These are phyloP conservation scores for Ochromonas danica DNA, from an alignment of 108 stramenopile species.

Conservation along the genomic window DNA sequence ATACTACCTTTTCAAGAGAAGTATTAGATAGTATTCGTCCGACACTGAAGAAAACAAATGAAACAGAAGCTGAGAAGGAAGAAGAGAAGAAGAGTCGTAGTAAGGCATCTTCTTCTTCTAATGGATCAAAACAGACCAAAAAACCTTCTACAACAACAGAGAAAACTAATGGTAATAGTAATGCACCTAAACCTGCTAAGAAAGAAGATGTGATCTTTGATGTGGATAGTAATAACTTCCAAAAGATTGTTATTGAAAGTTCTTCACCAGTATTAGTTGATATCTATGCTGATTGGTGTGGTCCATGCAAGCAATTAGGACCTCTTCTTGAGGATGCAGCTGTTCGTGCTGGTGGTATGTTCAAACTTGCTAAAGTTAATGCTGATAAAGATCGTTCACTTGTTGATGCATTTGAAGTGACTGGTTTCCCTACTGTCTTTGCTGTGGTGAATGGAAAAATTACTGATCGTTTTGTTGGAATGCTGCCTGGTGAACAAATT, in stretches of 20 bases:
- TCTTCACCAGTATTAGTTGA: slow-evolving; percentile 52
- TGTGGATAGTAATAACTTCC: slow-evolving; percentile 41
- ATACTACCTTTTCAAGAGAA: slow-evolving; percentile 32
- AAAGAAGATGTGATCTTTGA: slow-evolving; percentile 55
- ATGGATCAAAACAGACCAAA: neutral
- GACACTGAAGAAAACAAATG: slow-evolving; percentile 36
- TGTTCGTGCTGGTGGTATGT: slow-evolving; percentile 69
- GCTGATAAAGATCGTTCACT: slow-evolving; percentile 71
- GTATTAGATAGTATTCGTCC: slow-evolving; percentile 35
- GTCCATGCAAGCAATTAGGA: slow-evolving; percentile 73
- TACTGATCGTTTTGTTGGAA: slow-evolving; percentile 46
- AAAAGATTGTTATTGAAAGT: slow-evolving; percentile 52
- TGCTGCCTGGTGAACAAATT: neutral
- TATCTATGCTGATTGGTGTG: slow-evolving; percentile 56
- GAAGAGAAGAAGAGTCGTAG: neutral
- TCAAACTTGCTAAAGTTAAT: slow-evolving; percentile 79
- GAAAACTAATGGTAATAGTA: neutral
- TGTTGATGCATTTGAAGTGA: slow-evolving; percentile 69
- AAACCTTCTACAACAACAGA: neutral
- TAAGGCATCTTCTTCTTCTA: neutral
- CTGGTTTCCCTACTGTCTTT: slow-evolving; percentile 75
- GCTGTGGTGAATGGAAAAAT: slow-evolving; percentile 75
- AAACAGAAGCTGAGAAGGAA: neutral
- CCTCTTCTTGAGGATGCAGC: slow-evolving; percentile 78
- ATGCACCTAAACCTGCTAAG: slow-evolving; percentile 35